Conservation (phyloP, 305 asterid genomes). For the Vinca major region DNA sequence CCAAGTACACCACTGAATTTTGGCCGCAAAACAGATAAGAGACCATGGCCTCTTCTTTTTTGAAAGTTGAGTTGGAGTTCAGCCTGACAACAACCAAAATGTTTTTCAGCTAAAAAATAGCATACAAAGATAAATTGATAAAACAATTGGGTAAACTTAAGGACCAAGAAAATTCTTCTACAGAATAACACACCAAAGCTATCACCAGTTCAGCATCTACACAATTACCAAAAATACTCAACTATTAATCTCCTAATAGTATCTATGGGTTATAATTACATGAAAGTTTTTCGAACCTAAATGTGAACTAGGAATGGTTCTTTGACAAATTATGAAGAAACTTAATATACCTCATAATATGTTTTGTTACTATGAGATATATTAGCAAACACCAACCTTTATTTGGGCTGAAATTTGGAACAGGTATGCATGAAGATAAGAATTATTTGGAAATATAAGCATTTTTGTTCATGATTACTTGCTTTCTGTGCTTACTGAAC, state of each 20-base stretch:
- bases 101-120: background rate
- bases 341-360: background rate
- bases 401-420: background rate
- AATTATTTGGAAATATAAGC: background rate
- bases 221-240: background rate
- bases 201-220: background rate
- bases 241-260: background rate
- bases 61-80: slow-evolving; percentile 94
- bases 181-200: background rate
- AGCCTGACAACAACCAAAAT: slow-evolving; percentile 46
- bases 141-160: background rate
- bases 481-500: background rate
- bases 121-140: background rate
- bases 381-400: background rate
- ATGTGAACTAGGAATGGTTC: background rate
- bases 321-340: background rate
- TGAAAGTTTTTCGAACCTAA: background rate
- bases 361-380: background rate
- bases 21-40: slow-evolving; percentile 81
- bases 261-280: background rate
- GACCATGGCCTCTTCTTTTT: slow-evolving; percentile 96
- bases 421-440: background rate
- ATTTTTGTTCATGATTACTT: background rate
- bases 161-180: background rate
- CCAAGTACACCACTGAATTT: slow-evolving; percentile 98